These are phyloP conservation scores for Lenwebbia sp. DNA, from an alignment of 345 rosid species.

Conservation along the genomic window DNA sequence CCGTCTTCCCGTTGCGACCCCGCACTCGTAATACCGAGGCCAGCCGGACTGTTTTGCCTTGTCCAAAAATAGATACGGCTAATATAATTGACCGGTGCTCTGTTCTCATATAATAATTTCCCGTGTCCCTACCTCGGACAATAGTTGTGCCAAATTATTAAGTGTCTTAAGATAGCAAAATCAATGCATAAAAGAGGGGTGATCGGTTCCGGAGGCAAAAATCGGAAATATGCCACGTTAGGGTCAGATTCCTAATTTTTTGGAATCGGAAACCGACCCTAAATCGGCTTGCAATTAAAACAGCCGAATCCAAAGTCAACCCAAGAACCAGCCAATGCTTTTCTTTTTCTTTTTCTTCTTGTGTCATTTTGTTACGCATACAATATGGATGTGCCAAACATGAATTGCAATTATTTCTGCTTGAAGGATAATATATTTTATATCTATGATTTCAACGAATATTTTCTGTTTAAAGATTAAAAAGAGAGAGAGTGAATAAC, in stretches of 20 bases:
- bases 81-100: neutral
- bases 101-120: neutral
- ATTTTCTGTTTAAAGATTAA: fast-evolving
- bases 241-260: neutral
- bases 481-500: neutral
- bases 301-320: fast-evolving
- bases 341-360: fast-evolving
- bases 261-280: neutral
- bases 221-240: too few relatives aligned
- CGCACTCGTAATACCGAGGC: neutral
- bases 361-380: neutral
- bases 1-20: neutral
- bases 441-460: neutral
- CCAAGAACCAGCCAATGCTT: fast-evolving
- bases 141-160: neutral
- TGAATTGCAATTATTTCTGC: neutral
- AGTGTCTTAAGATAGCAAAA: too few relatives aligned
- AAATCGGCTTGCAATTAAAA: fast-evolving
- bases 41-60: neutral
- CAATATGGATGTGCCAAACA: too few relatives aligned
- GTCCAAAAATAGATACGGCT: neutral
- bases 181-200: too few relatives aligned
- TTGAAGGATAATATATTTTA: neutral
- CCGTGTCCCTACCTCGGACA: neutral
- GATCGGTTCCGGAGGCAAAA: too few relatives aligned